Base-by-base conservation (phyloP, 176 grass and related monocot species). In the maize (Zea mays) region DNA sequence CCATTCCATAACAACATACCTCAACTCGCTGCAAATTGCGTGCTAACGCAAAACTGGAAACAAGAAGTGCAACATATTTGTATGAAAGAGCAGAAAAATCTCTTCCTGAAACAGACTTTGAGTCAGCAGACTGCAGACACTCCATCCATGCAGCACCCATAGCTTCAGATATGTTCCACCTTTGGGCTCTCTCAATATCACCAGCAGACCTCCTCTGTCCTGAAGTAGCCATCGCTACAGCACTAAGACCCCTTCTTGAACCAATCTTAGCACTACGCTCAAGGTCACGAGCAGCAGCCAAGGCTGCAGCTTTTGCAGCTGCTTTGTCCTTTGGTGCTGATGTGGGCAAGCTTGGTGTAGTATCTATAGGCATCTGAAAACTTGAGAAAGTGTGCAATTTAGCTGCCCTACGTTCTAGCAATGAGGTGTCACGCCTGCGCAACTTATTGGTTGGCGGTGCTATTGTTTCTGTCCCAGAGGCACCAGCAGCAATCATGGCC, bases 201-300 rank as follows among this genome's bases (percentile, higher is more conserved):
- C 85, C 76, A 51, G 47, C 78, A 81, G 87, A 93, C 76, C 96
- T 92, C 81, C 96, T 92, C 84, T 99, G 87, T 64, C 85, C 96
- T 72, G 96, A 99, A 77, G 96, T 99, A 74, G 96, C 96, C 96
- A 99, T 99, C 80, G 96, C 96, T 65, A 99, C 96, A 45, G 96
- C 96, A 85, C 96, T 95, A 90, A 99, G 91, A 68, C 96, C 96
- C 81, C 92, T 88, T 66, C 87, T 84, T 74, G 96, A 92, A 80
- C 96, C 96, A 71, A 99, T 95, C 92, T 92, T 99, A 57, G 96
- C 81, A 85, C 84, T 99, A 67, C 92, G 77, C 41, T 93, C 90
- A 55, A 99, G 89, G 75, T 99, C 92, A 57, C 96, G 89, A 69
- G 92, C 90, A 88, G 96, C 96, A 67, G 90, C 90, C 63, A 93